Evolutionary conservation across 2,329 filamentous ascomycete genomes (phyloP).

Genomic region (Lasiodiplodia hormozganensis): DNA sequence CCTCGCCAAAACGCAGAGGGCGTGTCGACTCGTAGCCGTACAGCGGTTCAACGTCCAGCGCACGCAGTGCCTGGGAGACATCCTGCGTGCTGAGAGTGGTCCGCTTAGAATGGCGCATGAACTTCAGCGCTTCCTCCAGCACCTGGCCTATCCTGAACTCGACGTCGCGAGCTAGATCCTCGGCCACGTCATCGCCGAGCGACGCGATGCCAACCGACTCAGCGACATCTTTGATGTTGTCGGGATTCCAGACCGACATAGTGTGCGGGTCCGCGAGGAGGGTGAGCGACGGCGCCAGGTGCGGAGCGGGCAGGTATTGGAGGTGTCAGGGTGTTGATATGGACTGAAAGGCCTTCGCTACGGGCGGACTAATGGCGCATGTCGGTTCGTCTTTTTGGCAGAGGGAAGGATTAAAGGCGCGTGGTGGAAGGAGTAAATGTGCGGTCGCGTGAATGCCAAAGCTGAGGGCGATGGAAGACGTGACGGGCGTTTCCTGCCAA

Average conservation of each 20-base stretch:
- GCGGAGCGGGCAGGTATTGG: not conserved
- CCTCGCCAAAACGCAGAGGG: constrained; percentile 89
- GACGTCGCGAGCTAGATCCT: constrained; percentile 88
- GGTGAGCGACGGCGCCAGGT: not conserved
- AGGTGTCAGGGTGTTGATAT: not conserved
- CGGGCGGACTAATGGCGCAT: constrained; percentile 6
- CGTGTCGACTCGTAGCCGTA: constrained; percentile 96
- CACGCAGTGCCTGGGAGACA: constrained; percentile 81
- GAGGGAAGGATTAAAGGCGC: too few species aligned
- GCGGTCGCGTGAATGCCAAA: not conserved
- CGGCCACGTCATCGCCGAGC: constrained; percentile 83
- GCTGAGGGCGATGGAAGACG: not conserved
- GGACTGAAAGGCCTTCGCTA: not conserved
- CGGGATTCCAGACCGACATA: constrained; percentile 84
- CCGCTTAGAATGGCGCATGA: constrained; percentile 90
- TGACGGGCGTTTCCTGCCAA: not conserved
- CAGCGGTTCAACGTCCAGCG: constrained; percentile 90
- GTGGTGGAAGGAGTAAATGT: not conserved
- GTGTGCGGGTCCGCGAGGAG: not conserved
- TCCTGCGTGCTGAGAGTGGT: constrained; percentile 90
- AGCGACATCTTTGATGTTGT: constrained; percentile 94
- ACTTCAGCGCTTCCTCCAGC: constrained; percentile 90
- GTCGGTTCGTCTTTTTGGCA: not conserved
- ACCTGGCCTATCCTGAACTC: constrained; percentile 95
- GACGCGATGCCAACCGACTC: constrained; percentile 90